Evolutionary conservation across 2,329 filamentous ascomycete genomes (phyloP).

Genomic region (Aspergillus pseudonomiae): DNA sequence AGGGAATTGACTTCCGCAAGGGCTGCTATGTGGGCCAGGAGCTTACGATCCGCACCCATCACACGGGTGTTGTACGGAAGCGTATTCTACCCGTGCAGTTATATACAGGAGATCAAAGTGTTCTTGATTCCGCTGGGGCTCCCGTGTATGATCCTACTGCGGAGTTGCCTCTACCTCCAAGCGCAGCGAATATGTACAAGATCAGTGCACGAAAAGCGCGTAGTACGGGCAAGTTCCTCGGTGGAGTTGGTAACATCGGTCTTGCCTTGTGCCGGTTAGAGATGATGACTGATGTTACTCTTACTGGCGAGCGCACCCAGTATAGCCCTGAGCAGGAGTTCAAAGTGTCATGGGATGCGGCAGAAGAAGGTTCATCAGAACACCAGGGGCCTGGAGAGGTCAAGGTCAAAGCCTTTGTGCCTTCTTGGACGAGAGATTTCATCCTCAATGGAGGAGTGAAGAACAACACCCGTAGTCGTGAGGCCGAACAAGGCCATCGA

Average conservation of each 20-base stretch:
- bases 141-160: constrained; percentile 39
- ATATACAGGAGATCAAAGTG: constrained; percentile 56
- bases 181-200: constrained; percentile 57
- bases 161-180: constrained; percentile 33
- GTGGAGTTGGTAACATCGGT: constrained; percentile 80
- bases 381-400: constrained; percentile 46
- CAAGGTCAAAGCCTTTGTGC: constrained; percentile 78
- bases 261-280: constrained; percentile 85
- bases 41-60: constrained; percentile 90
- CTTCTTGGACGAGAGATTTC: constrained; percentile 67
- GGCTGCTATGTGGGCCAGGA: constrained; percentile 98
- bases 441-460: constrained; percentile 42
- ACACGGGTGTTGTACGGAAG: constrained; percentile 91
- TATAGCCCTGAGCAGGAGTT: constrained; percentile 67
- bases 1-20: constrained; percentile 88
- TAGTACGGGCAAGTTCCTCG: constrained; percentile 78
- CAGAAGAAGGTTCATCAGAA: constrained; percentile 44
- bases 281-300: constrained; percentile 79
- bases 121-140: constrained; percentile 53
- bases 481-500: constrained; percentile 32
- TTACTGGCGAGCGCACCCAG: constrained; percentile 67
- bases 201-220: constrained; percentile 59
- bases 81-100: constrained; percentile 79
- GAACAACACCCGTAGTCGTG: constrained; percentile 31
- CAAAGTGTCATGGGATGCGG: constrained; percentile 55